These are phyloP conservation scores for Hortiboletus rubellus DNA, from an alignment of 1,284 basidiomycete species.

Conservation along the genomic window DNA sequence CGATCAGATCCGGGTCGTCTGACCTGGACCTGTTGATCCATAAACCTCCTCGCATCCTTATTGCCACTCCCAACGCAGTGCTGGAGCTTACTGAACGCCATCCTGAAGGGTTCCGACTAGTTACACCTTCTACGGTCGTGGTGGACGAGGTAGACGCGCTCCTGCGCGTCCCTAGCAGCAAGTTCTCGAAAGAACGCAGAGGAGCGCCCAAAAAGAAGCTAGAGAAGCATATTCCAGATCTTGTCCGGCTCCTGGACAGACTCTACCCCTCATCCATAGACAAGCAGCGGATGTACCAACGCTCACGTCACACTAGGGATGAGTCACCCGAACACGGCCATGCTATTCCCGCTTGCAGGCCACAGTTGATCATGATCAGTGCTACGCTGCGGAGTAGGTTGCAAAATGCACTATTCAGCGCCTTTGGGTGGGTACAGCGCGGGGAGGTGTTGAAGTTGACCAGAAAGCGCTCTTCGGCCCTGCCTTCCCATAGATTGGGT, in stretches of 20 bases:
- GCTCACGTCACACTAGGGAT: background rate
- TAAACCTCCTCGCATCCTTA: slow-evolving; percentile 62
- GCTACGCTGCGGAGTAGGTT: slow-evolving; percentile 64
- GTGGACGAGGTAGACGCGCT: slow-evolving; percentile 77
- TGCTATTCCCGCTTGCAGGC: slow-evolving; percentile 32
- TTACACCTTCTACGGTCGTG: slow-evolving; percentile 54
- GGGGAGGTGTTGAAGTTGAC: slow-evolving; percentile 49
- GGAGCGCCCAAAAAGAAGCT: slow-evolving; percentile 40
- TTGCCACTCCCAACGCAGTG: slow-evolving; percentile 69
- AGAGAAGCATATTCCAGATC: slow-evolving; percentile 54
- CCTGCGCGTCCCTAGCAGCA: slow-evolving; percentile 48
- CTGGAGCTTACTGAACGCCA: slow-evolving; percentile 54
- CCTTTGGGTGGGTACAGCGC: slow-evolving; percentile 56
- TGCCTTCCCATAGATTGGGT: slow-evolving; percentile 26
- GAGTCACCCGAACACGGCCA: slow-evolving; percentile 1
- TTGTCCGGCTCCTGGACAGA: slow-evolving; percentile 56
- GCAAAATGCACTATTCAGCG: slow-evolving; percentile 47
- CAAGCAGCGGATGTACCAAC: background rate
- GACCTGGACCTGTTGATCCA: slow-evolving; percentile 43
- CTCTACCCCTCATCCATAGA: slow-evolving; percentile 42
- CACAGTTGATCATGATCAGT: slow-evolving; percentile 67
- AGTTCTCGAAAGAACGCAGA: slow-evolving; percentile 30
- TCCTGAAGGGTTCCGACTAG: slow-evolving; percentile 44
- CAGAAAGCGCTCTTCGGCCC: slow-evolving; percentile 30
- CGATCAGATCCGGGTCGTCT: slow-evolving; percentile 36